Percentiles rank a stretch among this genome's conserved stretches.
Conservation (phyloP, 176 grass and related monocot genomes). For the Lolium multiflorum region DNA sequence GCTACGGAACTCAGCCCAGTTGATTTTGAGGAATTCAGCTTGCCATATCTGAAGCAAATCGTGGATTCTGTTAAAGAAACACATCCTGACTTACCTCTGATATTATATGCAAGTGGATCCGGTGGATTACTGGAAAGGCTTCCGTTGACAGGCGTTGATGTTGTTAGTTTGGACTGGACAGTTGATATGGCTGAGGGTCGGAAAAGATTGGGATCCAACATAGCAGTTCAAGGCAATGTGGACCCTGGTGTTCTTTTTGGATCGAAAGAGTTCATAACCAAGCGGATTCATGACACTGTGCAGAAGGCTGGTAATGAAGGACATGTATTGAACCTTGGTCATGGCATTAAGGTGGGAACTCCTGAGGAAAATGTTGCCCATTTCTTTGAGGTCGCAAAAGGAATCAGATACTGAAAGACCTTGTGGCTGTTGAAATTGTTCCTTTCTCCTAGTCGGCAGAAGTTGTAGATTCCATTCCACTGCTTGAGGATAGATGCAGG, state of each 20-base stretch:
- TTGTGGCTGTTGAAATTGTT: slow-evolving; percentile 28
- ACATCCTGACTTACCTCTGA: slow-evolving; percentile 89
- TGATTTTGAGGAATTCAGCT: slow-evolving; percentile 96
- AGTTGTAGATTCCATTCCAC: slow-evolving; percentile 43
- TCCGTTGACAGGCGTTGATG: slow-evolving; percentile 83
- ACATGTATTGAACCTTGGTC: slow-evolving; percentile 95
- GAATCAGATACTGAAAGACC: slow-evolving; percentile 70
- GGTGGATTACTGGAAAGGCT: slow-evolving; percentile 91
- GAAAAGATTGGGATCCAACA: slow-evolving; percentile 78
- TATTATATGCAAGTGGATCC: slow-evolving; percentile 96
- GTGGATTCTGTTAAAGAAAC: slow-evolving; percentile 80
- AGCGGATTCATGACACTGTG: slow-evolving; percentile 82
- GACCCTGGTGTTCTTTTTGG: slow-evolving; percentile 98
- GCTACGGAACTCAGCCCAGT: slow-evolving; percentile 92
- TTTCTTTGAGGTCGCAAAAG: slow-evolving; percentile 96
- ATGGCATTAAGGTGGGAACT: slow-evolving; percentile 95
- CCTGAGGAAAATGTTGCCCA: slow-evolving; percentile 98
- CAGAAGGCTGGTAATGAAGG: slow-evolving; percentile 80
- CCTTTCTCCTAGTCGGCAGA: slow-evolving; percentile 33
- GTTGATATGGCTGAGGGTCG: slow-evolving; percentile 97
- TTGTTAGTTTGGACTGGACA: slow-evolving; percentile 97
- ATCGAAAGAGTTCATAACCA: slow-evolving; percentile 91
- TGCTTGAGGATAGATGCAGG: slow-evolving; percentile 58
- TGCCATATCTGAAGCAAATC: slow-evolving; percentile 92
- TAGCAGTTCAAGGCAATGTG: slow-evolving; percentile 93